Evolutionary conservation across 345 rosid genomes (phyloP).

Genomic region (Sisymbrium irio): DNA sequence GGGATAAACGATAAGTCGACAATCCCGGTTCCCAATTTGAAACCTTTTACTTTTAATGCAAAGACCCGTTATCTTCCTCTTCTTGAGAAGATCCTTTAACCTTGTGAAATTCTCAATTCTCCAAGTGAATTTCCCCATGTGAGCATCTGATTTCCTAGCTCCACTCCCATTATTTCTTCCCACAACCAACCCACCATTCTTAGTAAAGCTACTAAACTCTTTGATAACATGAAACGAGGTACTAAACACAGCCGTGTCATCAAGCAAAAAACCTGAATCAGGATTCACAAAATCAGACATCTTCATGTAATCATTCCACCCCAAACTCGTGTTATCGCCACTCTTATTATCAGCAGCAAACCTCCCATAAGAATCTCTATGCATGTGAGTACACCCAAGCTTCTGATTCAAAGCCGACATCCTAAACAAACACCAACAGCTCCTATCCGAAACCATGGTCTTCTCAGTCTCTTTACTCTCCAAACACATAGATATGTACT

Average conservation of each 20-base stretch:
- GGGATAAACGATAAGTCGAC: slow-evolving; percentile 98
- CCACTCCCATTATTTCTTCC: slow-evolving; percentile 61
- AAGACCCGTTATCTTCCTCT: slow-evolving; percentile 95
- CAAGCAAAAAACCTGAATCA: slow-evolving; percentile 74
- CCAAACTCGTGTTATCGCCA: slow-evolving; percentile 95
- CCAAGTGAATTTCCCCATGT: slow-evolving; percentile 88
- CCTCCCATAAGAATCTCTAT: slow-evolving; percentile 88
- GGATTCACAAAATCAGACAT: slow-evolving; percentile 76
- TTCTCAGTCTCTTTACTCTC: slow-evolving; percentile 96
- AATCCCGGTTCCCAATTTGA: slow-evolving; percentile 98
- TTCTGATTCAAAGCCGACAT: slow-evolving; percentile 93
- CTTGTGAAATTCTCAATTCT: slow-evolving; percentile 88
- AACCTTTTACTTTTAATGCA: slow-evolving; percentile 97
- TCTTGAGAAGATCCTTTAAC: slow-evolving; percentile 91
- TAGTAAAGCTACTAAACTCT: slow-evolving; percentile 71
- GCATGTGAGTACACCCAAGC: slow-evolving; percentile 88
- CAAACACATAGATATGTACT: slow-evolving; percentile 91
- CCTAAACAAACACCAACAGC: slow-evolving; percentile 99
- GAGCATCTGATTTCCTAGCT: slow-evolving; percentile 82
- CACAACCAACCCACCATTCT: slow-evolving; percentile 56
- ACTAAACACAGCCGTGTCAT: slow-evolving; percentile 86
- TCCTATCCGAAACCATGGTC: slow-evolving; percentile 60
- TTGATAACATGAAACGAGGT: slow-evolving; percentile 94
- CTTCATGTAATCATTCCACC: slow-evolving; percentile 98
- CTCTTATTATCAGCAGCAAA: slow-evolving; percentile 92